These are phyloP conservation scores for Gastrolobium bilobum DNA, from an alignment of 306 rosid genomes.

Conservation along the genomic window DNA sequence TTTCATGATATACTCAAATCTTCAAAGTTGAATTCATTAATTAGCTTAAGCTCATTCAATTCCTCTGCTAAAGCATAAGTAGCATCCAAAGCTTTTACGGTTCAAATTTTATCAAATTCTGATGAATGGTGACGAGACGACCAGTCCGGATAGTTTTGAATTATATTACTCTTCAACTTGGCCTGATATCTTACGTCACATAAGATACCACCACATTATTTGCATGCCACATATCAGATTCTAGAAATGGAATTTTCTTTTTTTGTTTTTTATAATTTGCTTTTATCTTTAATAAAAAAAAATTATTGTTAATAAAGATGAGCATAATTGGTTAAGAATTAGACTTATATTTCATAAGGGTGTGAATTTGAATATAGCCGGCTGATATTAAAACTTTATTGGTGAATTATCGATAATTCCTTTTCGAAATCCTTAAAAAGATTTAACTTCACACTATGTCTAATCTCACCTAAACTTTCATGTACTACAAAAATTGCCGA, in stretches of 20 bases:
- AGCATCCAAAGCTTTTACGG: neutral
- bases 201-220: constrained; percentile 33
- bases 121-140: neutral
- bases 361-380: too few relatives aligned
- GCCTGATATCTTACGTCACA: neutral
- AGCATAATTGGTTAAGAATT: too few relatives aligned
- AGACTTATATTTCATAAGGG: too few relatives aligned
- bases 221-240: neutral
- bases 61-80: neutral
- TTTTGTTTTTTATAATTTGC: neutral
- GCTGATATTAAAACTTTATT: too few relatives aligned
- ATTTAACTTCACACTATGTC: too few relatives aligned
- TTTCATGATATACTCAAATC: constrained; percentile 19
- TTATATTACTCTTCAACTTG: neutral
- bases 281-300: neutral
- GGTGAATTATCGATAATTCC: too few relatives aligned
- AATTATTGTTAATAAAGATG: too few relatives aligned
- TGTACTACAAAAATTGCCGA: neutral
- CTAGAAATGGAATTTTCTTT: neutral
- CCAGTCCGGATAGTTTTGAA: too few relatives aligned
- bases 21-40: neutral
- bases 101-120: constrained; percentile 10
- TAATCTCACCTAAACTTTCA: too few relatives aligned
- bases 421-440: too few relatives aligned
- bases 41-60: neutral